These are phyloP conservation scores for Nadsonia fulvescens DNA, from an alignment of 805 yeast species.

Conservation along the genomic window DNA sequence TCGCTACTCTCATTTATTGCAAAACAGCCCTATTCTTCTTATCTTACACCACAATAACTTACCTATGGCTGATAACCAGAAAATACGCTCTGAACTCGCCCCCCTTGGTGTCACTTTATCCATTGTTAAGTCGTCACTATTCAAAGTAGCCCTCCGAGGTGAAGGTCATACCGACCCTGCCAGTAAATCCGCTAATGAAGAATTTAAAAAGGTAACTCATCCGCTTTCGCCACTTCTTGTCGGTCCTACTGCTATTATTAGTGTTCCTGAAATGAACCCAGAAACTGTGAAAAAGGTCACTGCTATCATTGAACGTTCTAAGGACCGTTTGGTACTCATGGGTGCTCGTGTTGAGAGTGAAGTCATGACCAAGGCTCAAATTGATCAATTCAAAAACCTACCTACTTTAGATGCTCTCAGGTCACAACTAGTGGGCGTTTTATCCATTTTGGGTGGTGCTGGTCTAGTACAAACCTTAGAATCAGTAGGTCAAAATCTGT, in stretches of 20 bases:
- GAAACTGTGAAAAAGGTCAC: constrained; percentile 39
- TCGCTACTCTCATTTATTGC: constrained; percentile 53
- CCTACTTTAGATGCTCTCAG: constrained; percentile 58
- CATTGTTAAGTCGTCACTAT: constrained; percentile 48
- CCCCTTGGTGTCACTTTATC: constrained; percentile 54
- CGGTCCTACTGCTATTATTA: constrained; percentile 77
- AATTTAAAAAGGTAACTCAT: constrained; percentile 26
- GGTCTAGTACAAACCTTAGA: constrained; percentile 73
- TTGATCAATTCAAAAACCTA: constrained; percentile 51
- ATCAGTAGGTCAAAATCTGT: constrained; percentile 45
- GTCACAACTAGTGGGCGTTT: constrained; percentile 64
- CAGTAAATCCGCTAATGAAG: constrained; percentile 28
- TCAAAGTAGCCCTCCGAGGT: constrained; percentile 61
- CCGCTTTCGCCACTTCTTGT: constrained; percentile 52
- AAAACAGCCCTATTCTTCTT: constrained; percentile 48
- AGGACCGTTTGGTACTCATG: constrained; percentile 59
- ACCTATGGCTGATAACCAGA: constrained; percentile 46
- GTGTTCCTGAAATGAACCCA: constrained; percentile 59
- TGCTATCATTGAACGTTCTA: constrained; percentile 39
- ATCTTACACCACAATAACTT: constrained; percentile 77
- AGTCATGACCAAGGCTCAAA: constrained; percentile 31
- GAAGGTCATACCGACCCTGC: constrained; percentile 62
- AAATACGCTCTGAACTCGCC: constrained; percentile 40
- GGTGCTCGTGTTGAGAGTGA: constrained; percentile 70
- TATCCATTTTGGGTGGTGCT: constrained; percentile 76